Base-by-base conservation (phyloP, 2,329 filamentous ascomycete species). In the Paraconiothyrium sp. region DNA sequence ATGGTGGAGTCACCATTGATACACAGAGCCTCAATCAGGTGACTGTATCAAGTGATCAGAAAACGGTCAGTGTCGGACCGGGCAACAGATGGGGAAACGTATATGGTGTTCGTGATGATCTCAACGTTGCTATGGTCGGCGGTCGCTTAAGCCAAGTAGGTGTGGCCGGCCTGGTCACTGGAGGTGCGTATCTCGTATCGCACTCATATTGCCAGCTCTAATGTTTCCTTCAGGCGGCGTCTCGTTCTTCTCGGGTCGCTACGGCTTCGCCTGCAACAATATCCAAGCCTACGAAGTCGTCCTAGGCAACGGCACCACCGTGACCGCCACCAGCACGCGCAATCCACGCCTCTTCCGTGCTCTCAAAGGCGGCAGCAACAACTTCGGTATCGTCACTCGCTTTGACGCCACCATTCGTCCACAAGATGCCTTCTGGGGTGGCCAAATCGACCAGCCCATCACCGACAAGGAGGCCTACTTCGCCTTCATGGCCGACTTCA, bases 381-480 rank as follows among this genome's bases (percentile, higher is more conserved):
- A 77, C 44, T 74, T 77, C 61, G 75, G 69, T 11, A 65, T 77
- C 32, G 70, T 78, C 2, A 78, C 76, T 11, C 43, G 59, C 27
- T 67, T 71, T 50, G 62, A 65, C 35, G 59, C 65, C 1, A 62
- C 57, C 16, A 39, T 70, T 7, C 67, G 57, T 58, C 32, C 44
- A n/a, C 68, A 71, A 47, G 24, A n/a, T 2, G 24, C 41, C 5
- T 67, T 72, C 66, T 79, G 77, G 78, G 73, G 75, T 49, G 77
- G 78, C 8, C 71, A 74, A 24, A 69, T 78, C 22, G 72, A 71
- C n/a, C 69, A 70, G 27, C 64, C 67, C 7, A 55, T 70, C 27
- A 67, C 63, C 43, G 63, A 67, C 46, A 68, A 67, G 39, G 58
- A 68, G 11, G 57, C 57, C 16, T 50, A 68, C 47, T 63, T 70